These are phyloP conservation scores for Aspergillus sergii DNA, from an alignment of 2,329 filamentous ascomycete genomes.

Conservation along the genomic window DNA sequence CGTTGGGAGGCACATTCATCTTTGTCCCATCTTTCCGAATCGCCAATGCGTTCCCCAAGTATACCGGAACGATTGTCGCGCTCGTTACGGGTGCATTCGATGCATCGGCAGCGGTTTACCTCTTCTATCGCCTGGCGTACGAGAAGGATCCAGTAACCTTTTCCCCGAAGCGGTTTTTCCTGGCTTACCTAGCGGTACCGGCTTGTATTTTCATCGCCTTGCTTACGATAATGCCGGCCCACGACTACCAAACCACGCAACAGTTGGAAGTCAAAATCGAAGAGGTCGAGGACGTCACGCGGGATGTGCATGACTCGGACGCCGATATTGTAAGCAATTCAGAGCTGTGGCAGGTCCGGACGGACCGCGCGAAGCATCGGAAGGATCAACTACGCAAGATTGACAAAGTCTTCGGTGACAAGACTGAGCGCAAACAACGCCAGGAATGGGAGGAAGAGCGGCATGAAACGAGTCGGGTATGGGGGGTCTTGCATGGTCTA, in stretches of 20 bases:
- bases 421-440: slow-evolving; percentile 62
- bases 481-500: slow-evolving; percentile 77
- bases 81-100: slow-evolving; percentile 81
- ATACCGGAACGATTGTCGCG: slow-evolving; percentile 75
- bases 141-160: slow-evolving; percentile 50
- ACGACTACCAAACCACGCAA: slow-evolving; percentile 76
- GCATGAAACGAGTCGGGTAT: slow-evolving; percentile 73
- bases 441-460: slow-evolving; percentile 65
- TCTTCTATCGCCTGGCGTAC: slow-evolving; percentile 74
- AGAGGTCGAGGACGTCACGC: slow-evolving; percentile 38
- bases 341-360: slow-evolving; percentile 51
- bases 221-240: slow-evolving; percentile 67
- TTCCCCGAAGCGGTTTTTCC: slow-evolving; percentile 67
- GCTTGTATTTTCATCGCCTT: slow-evolving; percentile 65
- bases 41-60: slow-evolving; percentile 76
- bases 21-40: slow-evolving; percentile 83
- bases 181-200: slow-evolving; percentile 72
- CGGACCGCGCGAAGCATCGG: slow-evolving; percentile 61
- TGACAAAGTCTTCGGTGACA: slow-evolving; percentile 69
- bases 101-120: slow-evolving; percentile 75
- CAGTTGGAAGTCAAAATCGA: slow-evolving; percentile 74
- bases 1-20: slow-evolving; percentile 75
- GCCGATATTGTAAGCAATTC: slow-evolving; percentile 54
- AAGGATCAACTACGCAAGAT: slow-evolving; percentile 69
- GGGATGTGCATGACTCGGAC: slow-evolving; percentile 50